Base-by-base conservation (phyloP, 495 filamentous ascomycete genomes). In the Hyaloscypha finlandica region DNA sequence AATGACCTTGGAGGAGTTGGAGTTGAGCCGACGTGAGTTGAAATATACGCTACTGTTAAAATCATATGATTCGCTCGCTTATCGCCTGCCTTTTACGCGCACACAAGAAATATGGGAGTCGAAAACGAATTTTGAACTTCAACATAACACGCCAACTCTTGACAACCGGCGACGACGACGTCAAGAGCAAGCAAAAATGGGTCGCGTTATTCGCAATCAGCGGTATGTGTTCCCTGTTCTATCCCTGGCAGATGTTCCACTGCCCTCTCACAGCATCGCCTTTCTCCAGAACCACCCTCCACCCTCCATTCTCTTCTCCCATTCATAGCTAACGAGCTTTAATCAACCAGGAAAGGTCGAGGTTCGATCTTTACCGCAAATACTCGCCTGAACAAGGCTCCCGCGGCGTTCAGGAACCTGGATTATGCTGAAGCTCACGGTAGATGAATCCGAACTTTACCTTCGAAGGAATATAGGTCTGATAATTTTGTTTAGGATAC, bases 361-460 rank as follows among this genome's bases (percentile, higher is more conserved):
- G 59, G 95, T 82, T 91, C 89, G 80, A 97, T 98, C 86, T 99
- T 99, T 88, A 97, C 61, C 45, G 90, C 91, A 75, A 78, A 93
- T 85, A 97, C 94, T 83, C 91, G 92, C 77, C 89, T 58, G 5
- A 92, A 93, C 83, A 97, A 97, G 80, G 80, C 82, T 59, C 82
- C 80, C 57, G 93, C 95, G 74, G 91, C 96, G 81, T 98, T 98
- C 89, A 86, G 95, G 81, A 90, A 86, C 68, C 90, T 96, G 83
- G 95, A 99, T 80, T 98, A 86, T 81, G 89, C 93, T 77, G 93
- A 97, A 85, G 88, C 92, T 73, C 90, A 97, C 88, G 95, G 95
- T 16, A 29, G 29, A 25, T 12, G 12, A 37, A 12, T 6, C 35
- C 35, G 35, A 37, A 37, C 35, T 37, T 3, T 37, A 8, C 12